Evolutionary conservation across 352 stramenopile genomes (phyloP), one percentile per base, ranked within the genome.

Genomic region (Phytophthora idaei): DNA sequence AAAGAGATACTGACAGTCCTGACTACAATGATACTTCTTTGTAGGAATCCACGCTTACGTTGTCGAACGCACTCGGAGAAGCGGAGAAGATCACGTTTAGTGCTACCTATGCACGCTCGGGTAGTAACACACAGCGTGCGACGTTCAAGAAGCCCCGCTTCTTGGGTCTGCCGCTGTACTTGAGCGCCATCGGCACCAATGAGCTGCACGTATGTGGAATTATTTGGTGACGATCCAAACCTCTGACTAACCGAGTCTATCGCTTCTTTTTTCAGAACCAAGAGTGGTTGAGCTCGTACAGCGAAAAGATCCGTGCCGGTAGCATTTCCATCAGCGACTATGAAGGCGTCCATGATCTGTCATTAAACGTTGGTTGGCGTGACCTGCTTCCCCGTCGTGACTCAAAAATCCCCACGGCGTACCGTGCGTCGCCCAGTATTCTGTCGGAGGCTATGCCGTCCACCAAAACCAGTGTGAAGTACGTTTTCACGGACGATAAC

Each of bases 391-490:
- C 90, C 15, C 83, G 90, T 12, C 86, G 90, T 47, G 87, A 94
- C 53, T 67, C 77, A 21, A 92, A 93, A 66, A 92, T 96, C 57
- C 83, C 89, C 10, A 97, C 89, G 29, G 91, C 90, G 32, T 97
- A 96, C 71, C 85, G 87, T 41, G 90, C 92, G 42, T 97, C 91
- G 9, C 89, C 89, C 21, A 95, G 86, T 74, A 95, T 98, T 64
- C 72, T 98, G 51, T 79, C 87, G n/a, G 89, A 97, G 63, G 87
- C 90, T 2, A 83, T 93, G 59, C 92, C 92, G 31, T 97, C 90
- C 21, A 91, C 92, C 17, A 98, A 97, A 77, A 96, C 89, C 39
- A 97, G 90, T 76, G 50, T 98, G 48, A 95, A 96, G 69, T 97
- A 98, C 64, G 85, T 92, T n/a, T 98, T 96, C 67, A 96, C 89